Evolutionary conservation across 1,284 basidiomycete species (phyloP).

Genomic region (Ustilago tritici): DNA sequence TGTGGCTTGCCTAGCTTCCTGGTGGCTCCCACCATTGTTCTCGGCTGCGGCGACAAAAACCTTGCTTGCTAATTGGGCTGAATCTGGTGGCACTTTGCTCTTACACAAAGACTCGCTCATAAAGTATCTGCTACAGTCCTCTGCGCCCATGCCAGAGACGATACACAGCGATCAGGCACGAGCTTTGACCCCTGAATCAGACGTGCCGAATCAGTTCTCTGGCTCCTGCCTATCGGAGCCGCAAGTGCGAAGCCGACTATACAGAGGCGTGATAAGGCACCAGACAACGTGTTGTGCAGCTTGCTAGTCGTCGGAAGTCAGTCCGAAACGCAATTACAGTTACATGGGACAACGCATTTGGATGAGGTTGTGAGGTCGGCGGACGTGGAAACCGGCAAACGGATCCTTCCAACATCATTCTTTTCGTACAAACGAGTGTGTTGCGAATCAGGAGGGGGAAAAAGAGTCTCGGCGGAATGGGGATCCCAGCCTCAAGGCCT

Average conservation of each 20-base stretch:
- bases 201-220: not conserved
- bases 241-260: not conserved
- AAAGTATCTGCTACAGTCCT: not conserved
- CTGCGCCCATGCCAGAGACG: not conserved
- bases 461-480: not conserved
- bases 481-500: not conserved
- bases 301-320: not conserved
- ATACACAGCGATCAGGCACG: not conserved
- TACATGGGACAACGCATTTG: not conserved
- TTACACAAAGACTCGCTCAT: not conserved
- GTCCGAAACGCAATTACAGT: not conserved
- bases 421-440: not conserved
- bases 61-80: not conserved
- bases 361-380: not conserved
- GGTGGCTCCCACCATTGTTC: not conserved
- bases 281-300: not conserved
- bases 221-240: not conserved
- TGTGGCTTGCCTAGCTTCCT: conserved; percentile 2
- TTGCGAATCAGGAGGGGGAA: not conserved
- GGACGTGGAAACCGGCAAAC: not conserved
- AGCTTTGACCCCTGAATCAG: not conserved
- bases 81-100: not conserved
- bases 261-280: not conserved
- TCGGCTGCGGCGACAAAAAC: conserved; percentile 6
- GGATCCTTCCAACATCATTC: not conserved